Base-by-base conservation (phyloP, 2,329 filamentous ascomycete genomes). In the Stagonosporopsis cucurbitacearum region DNA sequence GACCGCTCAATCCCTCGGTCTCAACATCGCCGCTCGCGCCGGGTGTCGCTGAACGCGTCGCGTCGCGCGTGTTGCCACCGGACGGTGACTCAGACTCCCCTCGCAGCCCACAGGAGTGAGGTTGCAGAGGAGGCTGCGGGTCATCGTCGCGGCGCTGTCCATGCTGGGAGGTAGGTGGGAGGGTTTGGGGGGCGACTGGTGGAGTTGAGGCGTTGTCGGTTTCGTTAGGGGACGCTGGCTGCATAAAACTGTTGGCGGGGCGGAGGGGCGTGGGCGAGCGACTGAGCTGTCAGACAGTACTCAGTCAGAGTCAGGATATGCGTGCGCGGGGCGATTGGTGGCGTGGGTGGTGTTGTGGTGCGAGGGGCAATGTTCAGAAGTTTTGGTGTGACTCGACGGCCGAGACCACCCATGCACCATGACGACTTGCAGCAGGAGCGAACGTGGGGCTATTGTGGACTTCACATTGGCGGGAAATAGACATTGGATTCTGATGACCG, bases 221-320 rank as follows among this genome's bases (percentile, higher is more conserved):
- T 73, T 76, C 77, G 78, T 80, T 75, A 70, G 78, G 69, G 68
- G 79, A 76, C 83, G 82, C 84, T 81, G 85, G 75, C 82, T 85
- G 85, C 86, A 88, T 88, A 87, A 82, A 88, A 87, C 74, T 71
- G 72, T 75, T 71, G 67, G 65, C 62, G 62, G 63, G 66, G 65
- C 69, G 56, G 56, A 62, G 57, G 62, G 63, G 55, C 61, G 65
- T 63, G 65, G 64, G 64, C 62, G 68, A 67, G 69, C 72, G 83
- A 86, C 85, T 82, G 84, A 86, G 79, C 84, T 82, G 81, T 76
- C 62, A 58, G 51, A 54, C 71, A 62, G 50, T 72, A 71, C 72
- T 75, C 73, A 75, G 73, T 75, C 73, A 59, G 55, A 47, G 42
- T 59, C 33, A 36, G 56, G 17, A 36, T 46, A 54, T 54, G 59